Base-by-base conservation (phyloP, 2,329 filamentous ascomycete genomes). In the Raffaelea deltoideospora region DNA sequence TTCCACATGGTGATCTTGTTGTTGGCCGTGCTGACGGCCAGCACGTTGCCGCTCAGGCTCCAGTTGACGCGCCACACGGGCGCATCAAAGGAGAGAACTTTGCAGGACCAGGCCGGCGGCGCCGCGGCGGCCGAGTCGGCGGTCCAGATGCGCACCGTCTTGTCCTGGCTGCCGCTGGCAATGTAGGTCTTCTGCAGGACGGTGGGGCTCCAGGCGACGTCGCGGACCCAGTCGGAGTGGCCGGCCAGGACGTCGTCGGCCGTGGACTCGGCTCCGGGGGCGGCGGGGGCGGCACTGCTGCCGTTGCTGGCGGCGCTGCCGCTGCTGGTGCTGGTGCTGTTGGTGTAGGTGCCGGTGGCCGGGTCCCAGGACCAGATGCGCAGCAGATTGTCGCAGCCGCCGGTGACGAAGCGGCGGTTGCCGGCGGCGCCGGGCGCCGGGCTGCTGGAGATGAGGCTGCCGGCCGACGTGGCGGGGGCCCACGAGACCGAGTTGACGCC, bases 1-100 rank as follows among this genome's bases (percentile, higher is more conserved):
- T 96, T 98, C 88, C 88, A 98, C 57, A 98, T 60, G 37, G 80
- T 92, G 38, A 98, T 87, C 63, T 92, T 87, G 67, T 98, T 98
- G 61, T 98, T 88, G 20, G 81, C 84, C 28, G 85, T 85, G 53
- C 82, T 90, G 43, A 95, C 85, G 10, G 90, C 90, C 49, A 98
- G 67, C 17, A 96, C 87, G 55, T 98, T 98, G 36, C 90, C 90
- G 57, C 85, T 94, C 53, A 96, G 66, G 50, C 86, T 94, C 90
- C 90, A 98, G 67, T 85, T 95, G 32, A 95, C 90, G 38, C 90
- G 77, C 90, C 90, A 98, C 41, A 94, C 72, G 33, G 87, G 79
- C 5, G 80, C 76, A 43, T 95, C 88, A 49, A 98, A 93, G 50
- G 79, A 75, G 45, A 98, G 69, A 29, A 81, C 75, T 58, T 92